These are phyloP conservation scores for Fusarium nelsonii DNA, from an alignment of 2,329 filamentous ascomycete genomes.

Conservation along the genomic window DNA sequence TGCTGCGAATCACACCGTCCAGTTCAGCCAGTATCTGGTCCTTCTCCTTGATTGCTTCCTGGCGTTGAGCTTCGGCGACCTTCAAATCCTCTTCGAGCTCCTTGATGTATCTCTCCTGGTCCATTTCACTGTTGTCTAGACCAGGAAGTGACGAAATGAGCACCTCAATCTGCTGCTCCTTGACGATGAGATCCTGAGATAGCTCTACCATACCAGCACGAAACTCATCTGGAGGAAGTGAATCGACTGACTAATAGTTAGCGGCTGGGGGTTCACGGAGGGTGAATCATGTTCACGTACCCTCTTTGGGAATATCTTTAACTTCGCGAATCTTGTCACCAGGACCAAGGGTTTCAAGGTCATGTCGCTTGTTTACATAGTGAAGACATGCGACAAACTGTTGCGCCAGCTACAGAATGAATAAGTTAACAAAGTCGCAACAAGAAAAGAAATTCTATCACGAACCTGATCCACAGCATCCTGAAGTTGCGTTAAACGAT, in stretches of 20 bases:
- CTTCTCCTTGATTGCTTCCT: constrained; percentile 73
- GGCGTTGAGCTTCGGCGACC: constrained; percentile 70
- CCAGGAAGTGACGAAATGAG: constrained; percentile 82
- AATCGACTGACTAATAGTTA: constrained; percentile 62
- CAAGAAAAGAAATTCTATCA: rapidly evolving
- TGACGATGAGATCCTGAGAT: constrained; percentile 79
- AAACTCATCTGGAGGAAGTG: constrained; percentile 73
- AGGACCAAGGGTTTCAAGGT: constrained; percentile 69
- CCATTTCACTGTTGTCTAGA: constrained; percentile 80
- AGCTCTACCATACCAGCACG: constrained; percentile 77
- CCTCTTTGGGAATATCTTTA: constrained; percentile 67
- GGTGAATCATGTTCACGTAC: constrained; percentile 47
- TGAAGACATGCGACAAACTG: constrained; percentile 77
- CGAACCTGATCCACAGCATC: constrained; percentile 84
- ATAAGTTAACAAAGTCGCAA: constrained; percentile 24
- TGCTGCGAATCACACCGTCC: constrained; percentile 70
- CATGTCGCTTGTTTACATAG: constrained; percentile 76
- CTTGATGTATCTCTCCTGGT: constrained; percentile 76
- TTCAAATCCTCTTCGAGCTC: constrained; percentile 75
- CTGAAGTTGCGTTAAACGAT: constrained; percentile 85
- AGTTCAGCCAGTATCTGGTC: constrained; percentile 71
- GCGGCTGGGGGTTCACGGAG: neutral
- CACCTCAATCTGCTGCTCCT: constrained; percentile 85
- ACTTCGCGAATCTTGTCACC: constrained; percentile 70
- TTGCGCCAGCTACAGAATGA: constrained; percentile 67